phyloP scores from a whole-genome alignment of 2,329 filamentous ascomycete genomes.

The Ophiostoma tasmaniense region DNA sequence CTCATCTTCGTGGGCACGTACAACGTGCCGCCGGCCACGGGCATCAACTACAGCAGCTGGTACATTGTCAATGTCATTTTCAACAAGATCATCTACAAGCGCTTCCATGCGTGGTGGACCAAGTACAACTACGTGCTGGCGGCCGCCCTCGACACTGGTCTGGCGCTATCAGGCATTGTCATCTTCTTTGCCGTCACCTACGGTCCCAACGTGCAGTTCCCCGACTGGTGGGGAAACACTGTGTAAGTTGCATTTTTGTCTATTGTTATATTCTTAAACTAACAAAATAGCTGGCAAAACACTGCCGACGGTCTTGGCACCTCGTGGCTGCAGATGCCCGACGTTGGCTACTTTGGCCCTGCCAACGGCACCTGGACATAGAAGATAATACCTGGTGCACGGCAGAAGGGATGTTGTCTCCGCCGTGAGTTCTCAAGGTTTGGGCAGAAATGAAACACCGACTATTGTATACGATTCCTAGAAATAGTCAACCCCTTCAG shows the following conservation, averaged over 20 bases:
- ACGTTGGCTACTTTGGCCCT: conserved; percentile 15
- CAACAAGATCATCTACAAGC: background rate
- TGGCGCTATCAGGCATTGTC: conserved; percentile 28
- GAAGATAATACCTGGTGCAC: background rate
- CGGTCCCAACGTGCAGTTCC: conserved; percentile 1
- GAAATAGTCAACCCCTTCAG: background rate
- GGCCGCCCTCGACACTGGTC: conserved; percentile 26
- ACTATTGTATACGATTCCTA: background rate
- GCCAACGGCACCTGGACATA: background rate
- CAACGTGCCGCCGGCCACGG: background rate
- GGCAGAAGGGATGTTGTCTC: background rate
- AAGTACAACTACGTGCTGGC: conserved; percentile 31
- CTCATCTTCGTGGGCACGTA: background rate
- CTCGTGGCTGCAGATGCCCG: conserved; percentile 4
- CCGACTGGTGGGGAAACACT: conserved; percentile 19
- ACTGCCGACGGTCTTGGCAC: conserved; percentile 1
- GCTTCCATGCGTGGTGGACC: conserved; percentile 20
- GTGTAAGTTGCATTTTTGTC: background rate
- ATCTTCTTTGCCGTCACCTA: conserved; percentile 19
- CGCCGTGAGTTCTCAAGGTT: background rate
- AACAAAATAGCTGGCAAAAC: background rate
- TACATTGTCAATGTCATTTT: background rate
- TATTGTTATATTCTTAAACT: background rate
- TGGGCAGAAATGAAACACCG: background rate
- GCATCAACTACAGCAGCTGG: background rate